Conservation (phyloP, 208 protist genomes). For the Angomonas deanei region DNA sequence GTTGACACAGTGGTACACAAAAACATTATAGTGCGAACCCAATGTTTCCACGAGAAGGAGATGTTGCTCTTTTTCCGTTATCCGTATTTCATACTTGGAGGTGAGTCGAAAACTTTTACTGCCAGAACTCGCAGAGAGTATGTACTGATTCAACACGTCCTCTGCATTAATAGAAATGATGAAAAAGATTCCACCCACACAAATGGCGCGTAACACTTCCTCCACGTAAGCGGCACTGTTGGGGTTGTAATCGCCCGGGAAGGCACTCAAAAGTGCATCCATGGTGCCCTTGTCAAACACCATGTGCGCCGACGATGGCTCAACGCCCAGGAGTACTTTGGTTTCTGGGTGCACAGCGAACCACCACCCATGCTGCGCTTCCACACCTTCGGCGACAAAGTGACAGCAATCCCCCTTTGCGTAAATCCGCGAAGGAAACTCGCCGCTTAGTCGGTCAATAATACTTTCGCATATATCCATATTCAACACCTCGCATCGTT, state of each 20-base stretch:
- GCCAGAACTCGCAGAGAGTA: constrained; percentile 19
- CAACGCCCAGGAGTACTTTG: constrained; percentile 6
- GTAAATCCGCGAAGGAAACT: constrained; percentile 28
- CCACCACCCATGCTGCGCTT: neutral
- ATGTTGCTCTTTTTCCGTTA: constrained; percentile 11
- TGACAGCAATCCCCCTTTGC: constrained; percentile 50
- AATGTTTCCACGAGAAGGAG: constrained; percentile 50
- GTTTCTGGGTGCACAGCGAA: constrained; percentile 9
- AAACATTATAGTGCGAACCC: constrained; percentile 42
- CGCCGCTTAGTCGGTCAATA: constrained; percentile 16
- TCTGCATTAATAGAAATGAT: constrained; percentile 63
- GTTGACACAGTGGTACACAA: constrained; percentile 21
- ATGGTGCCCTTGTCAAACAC: constrained; percentile 66
- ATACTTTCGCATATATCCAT: constrained; percentile 52
- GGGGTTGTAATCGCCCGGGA: constrained; percentile 47
- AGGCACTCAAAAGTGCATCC: constrained; percentile 56
- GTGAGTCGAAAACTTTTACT: constrained; percentile 21
- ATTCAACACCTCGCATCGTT: constrained; percentile 32
- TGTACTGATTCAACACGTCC: constrained; percentile 40
- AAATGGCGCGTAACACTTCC: constrained; percentile 28
- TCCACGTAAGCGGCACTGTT: constrained; percentile 38
- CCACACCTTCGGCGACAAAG: neutral
- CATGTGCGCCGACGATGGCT: constrained; percentile 19
- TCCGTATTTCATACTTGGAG: constrained; percentile 19
- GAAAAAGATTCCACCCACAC: constrained; percentile 29